Evolutionary conservation across 1,284 basidiomycete species (phyloP), one percentile per base, ranked within the genome.

Genomic region (Irpex sp.): DNA sequence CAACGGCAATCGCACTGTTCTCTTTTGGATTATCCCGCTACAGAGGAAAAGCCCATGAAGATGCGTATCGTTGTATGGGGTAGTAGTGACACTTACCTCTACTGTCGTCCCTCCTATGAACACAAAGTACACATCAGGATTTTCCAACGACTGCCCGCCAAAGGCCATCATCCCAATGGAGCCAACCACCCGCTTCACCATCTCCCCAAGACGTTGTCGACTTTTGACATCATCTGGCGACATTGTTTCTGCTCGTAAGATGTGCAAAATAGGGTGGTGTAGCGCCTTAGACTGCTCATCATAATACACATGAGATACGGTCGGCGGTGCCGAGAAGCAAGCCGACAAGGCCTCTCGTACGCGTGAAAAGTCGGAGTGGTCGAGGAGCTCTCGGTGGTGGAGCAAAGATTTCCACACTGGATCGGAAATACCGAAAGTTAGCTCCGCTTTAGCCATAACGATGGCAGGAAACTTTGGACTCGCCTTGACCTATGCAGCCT

Each of bases 361-460:
- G n/a, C 26, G n/a, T 13, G 34, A 15, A 34, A 61, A 56, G 21
- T 44, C 37, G 7, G 49, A 4, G 60, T 52, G 48, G 51, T 38
- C 7, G 52, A 37, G 31, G 21, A 61, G 54, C 38, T 37, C 37
- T 26, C 19, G 21, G 19, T 60, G 59, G 47, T 60, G 59, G 4
- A 36, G 48, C 15, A 60, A 34, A 15, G 59, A 60, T 34, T 60
- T 8, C 59, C 59, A 60, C 31, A 60, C 59, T 60, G 26, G 1
- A 52, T 52, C 13, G 13, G 13, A 9, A 52, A 19, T 52, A 17
- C 49, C 9, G 17, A 52, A 9, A 13, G 31, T 34, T 34, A 34
- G 21, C 49, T 26, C 9, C 49, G 9, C 17, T 52, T 15, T 26
- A 21, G 49, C 17, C 9, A 5, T 8, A 17, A 7, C 11, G 13